Conservation (phyloP, 768 basidiomycete genomes). For the Leucocoprinus leucothites region DNA sequence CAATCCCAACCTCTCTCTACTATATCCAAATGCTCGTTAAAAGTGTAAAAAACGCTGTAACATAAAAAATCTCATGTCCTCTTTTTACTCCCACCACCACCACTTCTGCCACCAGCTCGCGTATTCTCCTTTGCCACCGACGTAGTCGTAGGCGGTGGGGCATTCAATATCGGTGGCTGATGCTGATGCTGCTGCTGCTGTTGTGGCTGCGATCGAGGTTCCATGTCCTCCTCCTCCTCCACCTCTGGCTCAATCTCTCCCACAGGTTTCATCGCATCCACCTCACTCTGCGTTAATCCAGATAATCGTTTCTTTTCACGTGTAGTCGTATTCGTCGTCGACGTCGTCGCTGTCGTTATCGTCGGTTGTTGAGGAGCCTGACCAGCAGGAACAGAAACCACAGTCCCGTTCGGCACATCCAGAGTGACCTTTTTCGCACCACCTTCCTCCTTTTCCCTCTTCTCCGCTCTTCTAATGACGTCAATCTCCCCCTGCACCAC, state of each 20-base stretch:
- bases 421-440: background rate
- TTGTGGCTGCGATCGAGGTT: no score
- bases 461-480: slow-evolving; percentile 63
- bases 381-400: background rate
- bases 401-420: slow-evolving; percentile 3
- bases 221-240: no score
- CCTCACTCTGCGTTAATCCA: slow-evolving; percentile 28
- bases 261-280: slow-evolving; percentile 73
- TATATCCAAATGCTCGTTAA: no score
- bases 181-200: no score
- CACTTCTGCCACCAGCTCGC: no score
- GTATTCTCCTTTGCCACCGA: no score
- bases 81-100: no score
- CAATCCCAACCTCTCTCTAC: no score
- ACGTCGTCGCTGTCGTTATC: background rate
- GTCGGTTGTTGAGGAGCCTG: background rate
- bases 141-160: no score
- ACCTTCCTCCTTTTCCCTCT: slow-evolving; percentile 33
- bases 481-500: slow-evolving; percentile 91
- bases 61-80: no score
- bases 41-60: no score
- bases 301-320: slow-evolving; percentile 10
- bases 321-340: slow-evolving; percentile 23
- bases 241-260: slow-evolving; percentile 30
- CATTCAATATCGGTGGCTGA: no score